Conservation (phyloP, 1,284 basidiomycete genomes). For the Meripilus lineatus region DNA sequence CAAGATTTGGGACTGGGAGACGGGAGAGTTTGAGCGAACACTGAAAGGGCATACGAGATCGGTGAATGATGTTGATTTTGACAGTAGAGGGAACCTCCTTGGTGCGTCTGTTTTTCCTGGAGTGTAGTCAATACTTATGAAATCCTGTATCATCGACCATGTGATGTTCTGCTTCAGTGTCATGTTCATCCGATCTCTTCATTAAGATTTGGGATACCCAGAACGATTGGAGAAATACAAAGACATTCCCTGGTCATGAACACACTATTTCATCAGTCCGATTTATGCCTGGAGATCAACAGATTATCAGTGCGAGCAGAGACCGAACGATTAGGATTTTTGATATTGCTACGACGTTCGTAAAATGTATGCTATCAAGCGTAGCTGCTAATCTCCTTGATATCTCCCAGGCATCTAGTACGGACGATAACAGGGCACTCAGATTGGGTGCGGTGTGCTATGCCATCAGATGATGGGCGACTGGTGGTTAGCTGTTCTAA, state of each 20-base stretch:
- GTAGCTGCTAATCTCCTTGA: background rate
- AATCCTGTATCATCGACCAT: background rate
- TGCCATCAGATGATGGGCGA: conserved; percentile 73
- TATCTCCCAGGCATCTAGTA: conserved; percentile 44
- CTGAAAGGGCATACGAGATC: conserved; percentile 91
- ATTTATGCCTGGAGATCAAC: conserved; percentile 82
- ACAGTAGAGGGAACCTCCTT: conserved; percentile 76
- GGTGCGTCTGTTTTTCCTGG: conserved; percentile 49
- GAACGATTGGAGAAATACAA: conserved; percentile 85
- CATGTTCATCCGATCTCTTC: conserved; percentile 86
- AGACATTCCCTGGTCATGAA: conserved; percentile 87
- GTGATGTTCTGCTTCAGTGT: conserved; percentile 44
- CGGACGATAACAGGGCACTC: conserved; percentile 54
- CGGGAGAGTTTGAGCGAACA: conserved; percentile 88
- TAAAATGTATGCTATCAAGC: conserved; percentile 6
- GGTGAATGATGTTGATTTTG: conserved; percentile 85
- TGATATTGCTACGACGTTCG: conserved; percentile 80
- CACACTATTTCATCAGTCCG: conserved; percentile 84
- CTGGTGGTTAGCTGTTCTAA: conserved; percentile 78
- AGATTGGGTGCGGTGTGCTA: conserved; percentile 60
- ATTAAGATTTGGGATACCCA: conserved; percentile 91
- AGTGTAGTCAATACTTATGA: background rate
- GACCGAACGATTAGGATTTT: conserved; percentile 86
- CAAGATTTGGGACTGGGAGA: conserved; percentile 96
- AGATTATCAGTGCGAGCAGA: conserved; percentile 80